Conservation (phyloP, 1,284 basidiomycete species). For the Schizophyllum amplum region DNA sequence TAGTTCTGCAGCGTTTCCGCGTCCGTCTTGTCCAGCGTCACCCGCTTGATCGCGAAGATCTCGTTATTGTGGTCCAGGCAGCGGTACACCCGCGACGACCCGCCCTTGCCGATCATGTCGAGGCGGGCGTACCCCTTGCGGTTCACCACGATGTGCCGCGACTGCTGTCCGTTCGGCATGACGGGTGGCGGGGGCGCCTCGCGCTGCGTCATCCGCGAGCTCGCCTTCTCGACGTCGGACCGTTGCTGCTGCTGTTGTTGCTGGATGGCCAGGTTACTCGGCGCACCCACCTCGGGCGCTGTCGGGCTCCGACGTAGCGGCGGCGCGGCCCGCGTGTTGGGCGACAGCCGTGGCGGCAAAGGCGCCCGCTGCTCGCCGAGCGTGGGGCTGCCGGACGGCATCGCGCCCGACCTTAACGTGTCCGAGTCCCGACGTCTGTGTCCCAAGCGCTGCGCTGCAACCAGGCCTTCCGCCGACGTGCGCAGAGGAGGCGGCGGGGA, state of each 20-base stretch:
- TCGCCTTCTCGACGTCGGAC: background rate
- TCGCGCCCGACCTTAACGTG: constrained; percentile 45
- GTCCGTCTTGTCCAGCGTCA: constrained; percentile 80
- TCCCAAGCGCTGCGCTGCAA: constrained; percentile 13
- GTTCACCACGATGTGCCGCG: constrained; percentile 55
- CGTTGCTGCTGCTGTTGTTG: background rate
- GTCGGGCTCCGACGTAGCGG: constrained; percentile 54
- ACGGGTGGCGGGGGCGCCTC: constrained; percentile 11
- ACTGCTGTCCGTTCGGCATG: constrained; percentile 9
- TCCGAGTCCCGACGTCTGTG: constrained; percentile 69
- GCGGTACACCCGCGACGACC: constrained; percentile 89
- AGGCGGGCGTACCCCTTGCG: constrained; percentile 75
- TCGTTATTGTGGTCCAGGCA: constrained; percentile 73
- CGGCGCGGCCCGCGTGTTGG: constrained; percentile 9
- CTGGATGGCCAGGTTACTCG: constrained; percentile 18
- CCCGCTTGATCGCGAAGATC: constrained; percentile 84
- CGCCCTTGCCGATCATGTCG: constrained; percentile 86
- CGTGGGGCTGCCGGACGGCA: constrained; percentile 27
- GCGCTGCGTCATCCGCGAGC: constrained; percentile 18
- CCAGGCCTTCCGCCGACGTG: constrained; percentile 19
- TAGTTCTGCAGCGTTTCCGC: constrained; percentile 84
- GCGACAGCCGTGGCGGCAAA: constrained; percentile 14
- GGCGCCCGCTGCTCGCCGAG: constrained; percentile 15
- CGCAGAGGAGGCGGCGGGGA: constrained; percentile 49
- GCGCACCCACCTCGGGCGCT: constrained; percentile 48